Conservation (phyloP, 768 basidiomycete genomes). For the Leccinum boreale region DNA sequence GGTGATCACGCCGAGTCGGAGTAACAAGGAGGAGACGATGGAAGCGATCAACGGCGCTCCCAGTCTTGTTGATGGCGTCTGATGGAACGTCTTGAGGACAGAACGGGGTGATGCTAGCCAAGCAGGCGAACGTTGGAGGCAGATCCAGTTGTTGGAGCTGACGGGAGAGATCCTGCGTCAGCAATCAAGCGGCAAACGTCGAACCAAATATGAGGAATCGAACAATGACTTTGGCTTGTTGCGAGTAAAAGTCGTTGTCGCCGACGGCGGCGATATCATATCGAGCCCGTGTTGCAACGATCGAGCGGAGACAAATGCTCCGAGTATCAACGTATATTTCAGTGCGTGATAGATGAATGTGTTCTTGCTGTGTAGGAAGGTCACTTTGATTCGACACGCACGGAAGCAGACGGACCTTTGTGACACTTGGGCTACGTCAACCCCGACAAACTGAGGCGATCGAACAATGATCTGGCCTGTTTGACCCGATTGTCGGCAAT, state of each 20-base stretch:
- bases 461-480: constrained; percentile 10
- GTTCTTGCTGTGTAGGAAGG: constrained; percentile 53
- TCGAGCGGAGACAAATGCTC: constrained; percentile 47
- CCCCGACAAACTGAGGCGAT: no score
- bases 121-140: constrained; percentile 59
- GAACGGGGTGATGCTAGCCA: constrained; percentile 75
- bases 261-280: constrained; percentile 84
- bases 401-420: constrained; percentile 17
- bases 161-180: neutral
- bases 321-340: constrained; percentile 68
- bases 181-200: neutral
- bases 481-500: constrained; percentile 24
- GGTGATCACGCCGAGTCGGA: constrained; percentile 70
- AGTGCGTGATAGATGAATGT: constrained; percentile 92
- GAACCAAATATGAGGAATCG: neutral
- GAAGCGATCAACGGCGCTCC: constrained; percentile 96
- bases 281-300: constrained; percentile 58
- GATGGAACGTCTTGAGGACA: constrained; percentile 56
- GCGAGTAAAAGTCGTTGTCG: constrained; percentile 98
- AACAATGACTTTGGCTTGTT: constrained; percentile 66
- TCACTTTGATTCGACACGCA: neutral
- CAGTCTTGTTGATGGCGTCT: constrained; percentile 92
- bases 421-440: constrained; percentile 22
- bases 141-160: constrained; percentile 65
- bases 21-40: constrained; percentile 78